Evolutionary conservation across 2,329 filamentous ascomycete species (phyloP).

Genomic region (Peltaster fructicola): DNA sequence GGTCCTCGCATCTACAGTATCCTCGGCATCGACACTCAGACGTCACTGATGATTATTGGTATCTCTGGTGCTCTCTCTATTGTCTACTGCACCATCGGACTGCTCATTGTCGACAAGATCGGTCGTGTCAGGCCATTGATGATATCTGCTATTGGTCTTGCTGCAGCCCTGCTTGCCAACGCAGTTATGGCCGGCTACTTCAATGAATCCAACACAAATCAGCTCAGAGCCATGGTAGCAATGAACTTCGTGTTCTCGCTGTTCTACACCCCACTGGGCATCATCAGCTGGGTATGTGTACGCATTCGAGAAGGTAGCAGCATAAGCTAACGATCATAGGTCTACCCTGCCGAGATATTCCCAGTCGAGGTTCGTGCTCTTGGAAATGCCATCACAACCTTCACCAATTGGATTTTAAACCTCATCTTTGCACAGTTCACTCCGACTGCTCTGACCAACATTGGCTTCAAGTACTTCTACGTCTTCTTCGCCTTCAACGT

Average conservation of each 20-base stretch:
- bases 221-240: conserved; percentile 27
- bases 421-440: conserved; percentile 34
- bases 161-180: conserved; percentile 22
- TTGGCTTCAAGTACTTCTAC: conserved; percentile 34
- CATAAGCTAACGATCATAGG: conserved; percentile 1
- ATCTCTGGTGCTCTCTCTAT: conserved; percentile 9
- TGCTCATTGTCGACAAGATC: conserved; percentile 22
- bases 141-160: too few relatives aligned
- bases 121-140: conserved; percentile 34
- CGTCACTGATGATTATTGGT: conserved; percentile 8
- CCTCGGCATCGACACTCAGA: conserved; percentile 7
- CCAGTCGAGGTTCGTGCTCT: conserved; percentile 18
- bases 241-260: conserved; percentile 31
- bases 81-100: conserved; percentile 9
- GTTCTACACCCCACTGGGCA: conserved; percentile 27
- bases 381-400: conserved; percentile 21
- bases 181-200: conserved; percentile 24
- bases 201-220: conserved; percentile 20
- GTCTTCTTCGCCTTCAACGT: conserved; percentile 33
- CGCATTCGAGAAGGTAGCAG: not conserved
- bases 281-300: conserved; percentile 32
- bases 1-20: conserved; percentile 8
- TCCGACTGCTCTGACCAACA: conserved; percentile 24
- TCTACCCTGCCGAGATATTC: conserved; percentile 28
- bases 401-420: conserved; percentile 29